A percentile compares a stretch with the other conserved stretches of the same genome.
These are phyloP conservation scores for Quercus wislizeni DNA, from an alignment of 306 rosid species.

Conservation along the genomic window DNA sequence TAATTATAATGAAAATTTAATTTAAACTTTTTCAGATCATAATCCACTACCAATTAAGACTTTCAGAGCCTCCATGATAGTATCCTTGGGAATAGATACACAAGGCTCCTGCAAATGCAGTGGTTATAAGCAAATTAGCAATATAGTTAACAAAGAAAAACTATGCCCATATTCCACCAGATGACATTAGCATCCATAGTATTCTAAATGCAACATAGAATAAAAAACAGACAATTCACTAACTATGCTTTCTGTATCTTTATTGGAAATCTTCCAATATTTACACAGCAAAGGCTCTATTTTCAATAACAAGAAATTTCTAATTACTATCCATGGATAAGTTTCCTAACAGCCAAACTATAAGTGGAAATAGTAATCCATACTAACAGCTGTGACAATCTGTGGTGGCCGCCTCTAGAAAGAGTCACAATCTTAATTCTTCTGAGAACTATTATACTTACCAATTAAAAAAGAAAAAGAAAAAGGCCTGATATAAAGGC, in stretches of 20 bases:
- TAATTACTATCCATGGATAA: background rate
- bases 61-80: slow-evolving; percentile 74
- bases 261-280: background rate
- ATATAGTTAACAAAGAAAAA: background rate
- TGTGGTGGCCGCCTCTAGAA: background rate
- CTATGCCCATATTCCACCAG: slow-evolving; percentile 8
- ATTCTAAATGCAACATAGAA: slow-evolving; percentile 2
- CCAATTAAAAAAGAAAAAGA: too few species aligned
- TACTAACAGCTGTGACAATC: background rate
- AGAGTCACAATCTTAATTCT: background rate
- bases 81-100: slow-evolving; percentile 45
- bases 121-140: background rate
- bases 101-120: slow-evolving; percentile 57
- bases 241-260: background rate
- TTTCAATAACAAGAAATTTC: background rate
- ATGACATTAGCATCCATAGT: background rate
- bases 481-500: background rate
- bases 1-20: background rate
- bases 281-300: background rate
- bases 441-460: background rate
- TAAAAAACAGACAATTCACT: background rate
- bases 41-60: slow-evolving; percentile 58
- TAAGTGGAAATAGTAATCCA: background rate
- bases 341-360: background rate
- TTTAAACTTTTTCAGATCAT: background rate